Percentiles rank a stretch among this genome's conserved stretches.
These are phyloP conservation scores for Erucastrum elatum DNA, from an alignment of 345 rosid species.

Conservation along the genomic window DNA sequence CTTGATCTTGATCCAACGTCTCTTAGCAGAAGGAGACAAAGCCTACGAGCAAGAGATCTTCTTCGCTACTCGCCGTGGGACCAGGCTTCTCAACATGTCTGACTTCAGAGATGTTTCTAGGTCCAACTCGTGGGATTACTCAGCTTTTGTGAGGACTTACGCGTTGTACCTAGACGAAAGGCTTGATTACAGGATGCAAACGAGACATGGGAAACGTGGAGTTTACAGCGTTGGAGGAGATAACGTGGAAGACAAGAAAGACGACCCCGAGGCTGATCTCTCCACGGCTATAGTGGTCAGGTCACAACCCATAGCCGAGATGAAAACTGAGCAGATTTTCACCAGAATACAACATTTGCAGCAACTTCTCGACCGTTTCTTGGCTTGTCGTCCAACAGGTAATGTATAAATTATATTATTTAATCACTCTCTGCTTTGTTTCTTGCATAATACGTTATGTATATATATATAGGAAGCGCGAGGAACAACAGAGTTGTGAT, in stretches of 20 bases:
- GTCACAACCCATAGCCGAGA: slow-evolving; percentile 57
- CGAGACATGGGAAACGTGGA: slow-evolving; percentile 59
- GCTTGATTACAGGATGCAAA: slow-evolving; percentile 69
- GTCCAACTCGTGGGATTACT: slow-evolving; percentile 75
- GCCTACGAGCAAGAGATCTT: slow-evolving; percentile 86
- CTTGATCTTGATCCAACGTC: slow-evolving; percentile 62
- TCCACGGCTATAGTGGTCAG: slow-evolving; percentile 26
- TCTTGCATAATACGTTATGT: not conserved
- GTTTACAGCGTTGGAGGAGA: slow-evolving; percentile 50
- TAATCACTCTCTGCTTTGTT: not conserved
- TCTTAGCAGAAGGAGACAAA: slow-evolving; percentile 65
- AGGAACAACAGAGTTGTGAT: slow-evolving; percentile 65
- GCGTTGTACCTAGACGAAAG: slow-evolving; percentile 76
- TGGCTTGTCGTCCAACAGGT: slow-evolving; percentile 93
- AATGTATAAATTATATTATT: too few relatives aligned
- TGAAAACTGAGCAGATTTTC: slow-evolving; percentile 61
- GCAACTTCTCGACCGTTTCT: slow-evolving; percentile 74
- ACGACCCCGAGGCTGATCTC: slow-evolving; percentile 21
- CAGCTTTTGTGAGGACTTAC: slow-evolving; percentile 79
- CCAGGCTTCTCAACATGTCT: slow-evolving; percentile 75
- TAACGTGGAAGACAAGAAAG: slow-evolving; percentile 33
- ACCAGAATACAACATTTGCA: slow-evolving; percentile 68
- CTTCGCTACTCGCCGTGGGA: slow-evolving; percentile 84
- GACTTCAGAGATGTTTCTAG: slow-evolving; percentile 67
- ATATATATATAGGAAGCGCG: slow-evolving; percentile 34